Base-by-base conservation (phyloP, 1,284 basidiomycete genomes). In the Naganishia cerealis region DNA sequence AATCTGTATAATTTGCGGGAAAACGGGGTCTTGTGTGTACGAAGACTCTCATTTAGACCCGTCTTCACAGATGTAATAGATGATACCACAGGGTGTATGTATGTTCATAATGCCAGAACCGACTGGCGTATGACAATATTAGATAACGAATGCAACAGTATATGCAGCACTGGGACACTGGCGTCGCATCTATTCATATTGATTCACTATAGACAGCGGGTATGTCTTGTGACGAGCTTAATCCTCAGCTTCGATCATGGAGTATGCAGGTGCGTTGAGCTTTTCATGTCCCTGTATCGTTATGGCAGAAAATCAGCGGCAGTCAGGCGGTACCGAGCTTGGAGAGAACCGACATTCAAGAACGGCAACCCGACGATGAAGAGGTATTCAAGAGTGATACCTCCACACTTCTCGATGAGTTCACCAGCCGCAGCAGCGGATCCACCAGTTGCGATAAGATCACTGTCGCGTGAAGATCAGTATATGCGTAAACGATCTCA, bases 391-490 rank as follows among this genome's bases (percentile, higher is more conserved):
- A 96, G 81, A 39, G 90, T 90, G 73, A 88, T 88, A 67, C 89
- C 92, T 46, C 92, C 92, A 72, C 87, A 85, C 81, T 91, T 87
- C 39, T 85, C 83, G 69, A 99, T 88, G 33, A 99, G 89, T 73
- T 96, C 87, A 65, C 94, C 94, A 10, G 96, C 94, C 1, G 94
- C 94, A 72, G 87, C 88, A 3, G 96, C 96, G 18, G 94, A 97
- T 8, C 96, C 96, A 70, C 94, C 94, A 53, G 96, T 99, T 0
- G 96, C 96, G 72, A 99, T 94, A 46, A 99, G 84, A 80, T 99
- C 96, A 80, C 80, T 81, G 65, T 24, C 12, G 33, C 21, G 53
- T 7, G 24, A 40, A 26, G 4, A 18, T 70, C 36, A 72, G 68
- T 57, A 38, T 40, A 10, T 10, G 29, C 12, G 9, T 2, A 21